A percentile compares a stretch with the other conserved stretches of the same genome.
Evolutionary conservation across 2,329 filamentous ascomycete genomes (phyloP).

Genomic region (Xylariales sp.): DNA sequence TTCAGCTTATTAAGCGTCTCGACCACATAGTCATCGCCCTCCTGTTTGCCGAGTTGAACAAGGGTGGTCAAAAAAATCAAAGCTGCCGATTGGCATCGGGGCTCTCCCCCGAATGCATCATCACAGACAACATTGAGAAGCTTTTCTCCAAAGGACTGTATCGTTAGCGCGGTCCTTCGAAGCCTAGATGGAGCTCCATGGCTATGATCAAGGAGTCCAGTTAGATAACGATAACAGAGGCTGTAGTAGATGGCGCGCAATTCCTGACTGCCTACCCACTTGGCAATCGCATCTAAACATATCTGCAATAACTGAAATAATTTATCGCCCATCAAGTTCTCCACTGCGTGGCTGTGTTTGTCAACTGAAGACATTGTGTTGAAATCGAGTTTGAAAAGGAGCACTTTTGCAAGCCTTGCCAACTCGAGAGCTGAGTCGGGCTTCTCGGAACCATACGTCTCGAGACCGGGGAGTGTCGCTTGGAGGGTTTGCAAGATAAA

Average conservation of each 20-base stretch:
- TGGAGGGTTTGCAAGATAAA: conserved; percentile 90
- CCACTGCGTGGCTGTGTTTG: conserved; percentile 60
- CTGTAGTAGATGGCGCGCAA: conserved; percentile 89
- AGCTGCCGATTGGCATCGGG: conserved; percentile 84
- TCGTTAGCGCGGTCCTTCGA: conserved; percentile 76
- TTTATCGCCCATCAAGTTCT: conserved; percentile 86
- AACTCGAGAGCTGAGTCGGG: conserved; percentile 79
- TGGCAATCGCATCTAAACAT: conserved; percentile 81
- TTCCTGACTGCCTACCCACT: conserved; percentile 75
- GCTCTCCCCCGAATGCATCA: conserved; percentile 87
- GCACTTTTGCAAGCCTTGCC: conserved; percentile 77
- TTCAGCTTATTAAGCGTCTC: conserved; percentile 86
- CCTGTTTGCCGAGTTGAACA: conserved; percentile 76
- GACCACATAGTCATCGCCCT: conserved; percentile 79
- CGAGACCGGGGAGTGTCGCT: conserved; percentile 87
- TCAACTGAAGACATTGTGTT: conserved; percentile 54
- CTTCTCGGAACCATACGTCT: conserved; percentile 77
- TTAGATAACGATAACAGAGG: conserved; percentile 88
- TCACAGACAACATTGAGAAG: conserved; percentile 90
- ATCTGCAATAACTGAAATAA: conserved; percentile 92
- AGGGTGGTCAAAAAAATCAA: conserved; percentile 85
- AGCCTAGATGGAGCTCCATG: conserved; percentile 60
- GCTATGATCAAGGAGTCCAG: conserved; percentile 71
- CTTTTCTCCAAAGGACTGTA: conserved; percentile 75
- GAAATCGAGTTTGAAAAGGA: conserved; percentile 78